phyloP scores from a whole-genome alignment of 768 basidiomycete genomes.

The Tulasnella sp. region DNA sequence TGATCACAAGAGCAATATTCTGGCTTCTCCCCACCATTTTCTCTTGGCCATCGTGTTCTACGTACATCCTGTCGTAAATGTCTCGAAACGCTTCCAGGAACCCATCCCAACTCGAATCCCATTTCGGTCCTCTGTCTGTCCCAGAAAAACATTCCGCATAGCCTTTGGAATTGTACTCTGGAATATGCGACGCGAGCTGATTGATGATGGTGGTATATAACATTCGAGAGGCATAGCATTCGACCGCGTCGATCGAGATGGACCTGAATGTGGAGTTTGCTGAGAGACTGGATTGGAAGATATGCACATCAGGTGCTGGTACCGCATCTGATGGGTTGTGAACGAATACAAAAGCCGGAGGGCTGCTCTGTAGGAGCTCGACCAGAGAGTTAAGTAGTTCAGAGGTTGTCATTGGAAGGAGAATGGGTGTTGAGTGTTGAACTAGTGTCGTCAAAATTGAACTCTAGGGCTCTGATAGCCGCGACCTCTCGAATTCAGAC shows the following conservation, averaged over 20 bases:
- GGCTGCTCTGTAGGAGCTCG: slow-evolving; percentile 31
- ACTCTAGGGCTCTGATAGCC: too few relatives aligned
- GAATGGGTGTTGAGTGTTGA: too few relatives aligned
- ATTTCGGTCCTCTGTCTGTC: background rate
- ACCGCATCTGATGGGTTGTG: slow-evolving; percentile 45
- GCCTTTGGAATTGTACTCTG: slow-evolving; percentile 31
- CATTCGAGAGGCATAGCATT: slow-evolving; percentile 50
- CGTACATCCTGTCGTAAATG: background rate
- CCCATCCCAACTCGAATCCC: slow-evolving; percentile 15
- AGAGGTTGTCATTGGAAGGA: too few relatives aligned
- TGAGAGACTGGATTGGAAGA: background rate
- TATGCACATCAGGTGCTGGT: slow-evolving; percentile 16
- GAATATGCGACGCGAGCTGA: slow-evolving; percentile 42
- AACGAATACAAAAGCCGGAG: slow-evolving; percentile 53
- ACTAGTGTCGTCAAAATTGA: too few relatives aligned
- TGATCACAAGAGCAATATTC: slow-evolving; percentile 48
- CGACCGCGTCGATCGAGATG: slow-evolving; percentile 16
- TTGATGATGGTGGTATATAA: slow-evolving; percentile 60
- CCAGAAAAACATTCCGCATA: slow-evolving; percentile 12
- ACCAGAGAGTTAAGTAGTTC: slow-evolving; percentile 20
- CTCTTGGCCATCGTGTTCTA: background rate
- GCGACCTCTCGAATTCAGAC: too few relatives aligned
- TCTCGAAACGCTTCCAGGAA: slow-evolving; percentile 13
- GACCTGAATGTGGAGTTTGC: background rate
- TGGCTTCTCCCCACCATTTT: slow-evolving; percentile 6